Evolutionary conservation across 257 asterid genomes (phyloP), one percentile per base, ranked within the genome.

Genomic region (Schizonepeta tenuifolia): DNA sequence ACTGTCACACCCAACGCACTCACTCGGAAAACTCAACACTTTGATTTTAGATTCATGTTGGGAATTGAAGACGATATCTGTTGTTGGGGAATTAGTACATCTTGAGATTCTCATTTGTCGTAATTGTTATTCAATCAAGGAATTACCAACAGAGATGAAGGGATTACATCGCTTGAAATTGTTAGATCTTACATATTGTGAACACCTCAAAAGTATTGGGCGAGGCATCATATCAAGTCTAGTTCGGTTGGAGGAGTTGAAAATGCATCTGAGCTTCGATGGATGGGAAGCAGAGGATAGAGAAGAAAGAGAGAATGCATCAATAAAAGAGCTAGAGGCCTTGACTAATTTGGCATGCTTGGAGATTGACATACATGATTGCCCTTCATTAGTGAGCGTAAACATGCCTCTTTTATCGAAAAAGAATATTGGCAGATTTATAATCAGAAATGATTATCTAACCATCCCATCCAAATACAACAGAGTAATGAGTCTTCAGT

Each of bases 171-270:
- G 22, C 9, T 22, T 59, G 13, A 59, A 33, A 35, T 31, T 59
- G 65, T 15, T 59, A 31, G 22, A 59, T 0, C 6, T 59, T 15
- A 13, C 24, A 0, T 2, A 4, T 2, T 26, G 43, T 7, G 0
- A 1, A 0, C 1, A 0, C 4, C 65, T 31, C 65, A 11, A 15
- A 15, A 31, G 44, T 6, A 59, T 59, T 15, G 44, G 2, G 1
- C 21, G 26, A 60, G 67, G 67, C 22, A 38, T 60, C 12, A 15
- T 60, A 60, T 35, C 67, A 60, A 60, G 49, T 7, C 46, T 60
- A 38, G 49, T 60, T 17, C 14, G 26, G 24, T 35, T 60, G 67
- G 67, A 60, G n/a, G 67, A 60, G 47, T 60, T 60, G 67, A 60
- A 17, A 15, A 14, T 58, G 20, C 2, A 4, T 3, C 1, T 1